Evolutionary conservation across 257 asterid genomes (phyloP).

Genomic region (Solanum habrochaites): DNA sequence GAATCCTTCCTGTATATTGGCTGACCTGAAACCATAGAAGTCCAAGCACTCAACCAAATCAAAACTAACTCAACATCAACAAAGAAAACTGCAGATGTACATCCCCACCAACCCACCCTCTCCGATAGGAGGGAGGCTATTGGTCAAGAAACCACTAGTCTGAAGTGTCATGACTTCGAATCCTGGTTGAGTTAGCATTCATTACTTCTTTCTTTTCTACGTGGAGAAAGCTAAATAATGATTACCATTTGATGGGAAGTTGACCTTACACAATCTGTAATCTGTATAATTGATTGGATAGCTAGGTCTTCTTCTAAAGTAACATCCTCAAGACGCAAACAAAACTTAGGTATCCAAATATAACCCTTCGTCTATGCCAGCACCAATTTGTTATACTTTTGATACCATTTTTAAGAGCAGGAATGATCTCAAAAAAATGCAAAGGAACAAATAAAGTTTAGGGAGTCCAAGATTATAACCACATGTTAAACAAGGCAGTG

Average conservation of each 20-base stretch:
- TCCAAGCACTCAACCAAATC: background rate
- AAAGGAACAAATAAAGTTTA: background rate
- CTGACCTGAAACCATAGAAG: slow-evolving; percentile 50
- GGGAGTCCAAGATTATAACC: background rate
- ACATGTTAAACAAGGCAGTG: background rate
- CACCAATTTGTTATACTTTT: background rate
- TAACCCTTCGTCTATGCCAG: background rate
- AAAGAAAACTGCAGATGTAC: background rate
- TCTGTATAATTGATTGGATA: background rate
- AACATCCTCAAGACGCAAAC: background rate
- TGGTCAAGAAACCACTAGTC: background rate
- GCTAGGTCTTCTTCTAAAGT: background rate
- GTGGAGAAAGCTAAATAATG: background rate
- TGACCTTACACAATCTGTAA: background rate
- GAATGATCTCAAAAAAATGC: background rate
- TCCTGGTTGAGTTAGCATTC: background rate
- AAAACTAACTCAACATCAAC: background rate
- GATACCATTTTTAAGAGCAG: background rate
- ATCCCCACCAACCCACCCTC: background rate
- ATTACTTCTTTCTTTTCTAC: background rate
- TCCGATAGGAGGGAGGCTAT: background rate
- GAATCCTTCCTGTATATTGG: slow-evolving; percentile 88
- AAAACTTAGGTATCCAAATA: background rate
- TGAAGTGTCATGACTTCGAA: background rate
- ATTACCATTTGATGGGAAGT: background rate